A percentile compares a stretch with the other conserved stretches of the same genome.
Conservation (phyloP, 345 rosid genomes). For the Eucalyptus caleyi region DNA sequence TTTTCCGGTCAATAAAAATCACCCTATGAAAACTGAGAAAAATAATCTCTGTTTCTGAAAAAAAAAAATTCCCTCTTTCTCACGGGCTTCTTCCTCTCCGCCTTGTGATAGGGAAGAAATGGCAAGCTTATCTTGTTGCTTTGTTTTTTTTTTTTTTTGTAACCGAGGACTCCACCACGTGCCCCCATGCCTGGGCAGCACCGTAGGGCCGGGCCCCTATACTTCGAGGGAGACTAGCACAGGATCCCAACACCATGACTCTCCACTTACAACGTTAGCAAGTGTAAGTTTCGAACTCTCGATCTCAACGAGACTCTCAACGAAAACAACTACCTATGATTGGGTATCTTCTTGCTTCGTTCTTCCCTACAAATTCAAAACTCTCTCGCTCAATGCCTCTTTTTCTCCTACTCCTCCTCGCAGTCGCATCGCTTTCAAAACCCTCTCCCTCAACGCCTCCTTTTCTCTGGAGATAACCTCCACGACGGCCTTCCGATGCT, state of each 20-base stretch:
- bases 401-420: constrained; percentile 12
- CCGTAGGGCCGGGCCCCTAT: no score
- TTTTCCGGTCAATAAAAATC: no score
- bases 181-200: no score
- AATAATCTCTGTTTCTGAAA: background rate
- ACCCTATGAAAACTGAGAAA: background rate
- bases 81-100: background rate
- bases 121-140: constrained; percentile 18
- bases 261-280: no score
- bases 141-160: background rate
- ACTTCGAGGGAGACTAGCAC: no score
- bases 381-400: constrained; percentile 33
- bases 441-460: no score
- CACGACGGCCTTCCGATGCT: background rate
- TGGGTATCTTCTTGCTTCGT: constrained; percentile 25
- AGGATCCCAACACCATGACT: no score
- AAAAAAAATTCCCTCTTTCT: background rate
- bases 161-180: accelerated
- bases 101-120: no score
- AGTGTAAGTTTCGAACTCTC: no score
- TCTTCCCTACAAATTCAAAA: constrained; percentile 39
- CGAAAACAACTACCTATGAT: no score
- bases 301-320: no score
- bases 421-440: background rate
- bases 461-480: constrained; percentile 17